Conservation (phyloP, 2,329 filamentous ascomycete species). For the Arthrobotrys musiformis region DNA sequence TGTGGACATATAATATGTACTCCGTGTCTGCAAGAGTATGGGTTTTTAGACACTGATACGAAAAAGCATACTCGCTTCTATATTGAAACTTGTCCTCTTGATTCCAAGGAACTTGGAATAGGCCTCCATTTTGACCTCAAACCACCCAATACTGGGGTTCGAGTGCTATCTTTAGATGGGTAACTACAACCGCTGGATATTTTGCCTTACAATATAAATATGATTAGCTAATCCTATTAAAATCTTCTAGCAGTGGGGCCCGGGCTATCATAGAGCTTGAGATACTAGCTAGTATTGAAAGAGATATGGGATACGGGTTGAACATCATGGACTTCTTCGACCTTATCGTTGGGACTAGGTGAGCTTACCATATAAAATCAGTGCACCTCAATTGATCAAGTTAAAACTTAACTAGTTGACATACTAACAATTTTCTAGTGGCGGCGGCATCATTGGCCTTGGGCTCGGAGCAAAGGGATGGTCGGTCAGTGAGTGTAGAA, state of each 20-base stretch:
- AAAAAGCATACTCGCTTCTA: neutral
- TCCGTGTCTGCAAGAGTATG: neutral
- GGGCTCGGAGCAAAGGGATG: too few relatives aligned
- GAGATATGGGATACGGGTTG: neutral
- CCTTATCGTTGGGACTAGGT: neutral
- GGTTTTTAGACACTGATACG: neutral
- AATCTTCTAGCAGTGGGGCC: neutral
- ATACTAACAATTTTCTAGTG: too few relatives aligned
- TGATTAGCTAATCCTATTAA: neutral
- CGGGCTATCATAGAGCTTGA: neutral
- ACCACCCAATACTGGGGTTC: neutral
- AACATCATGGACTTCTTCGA: neutral
- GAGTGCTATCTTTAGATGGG: neutral
- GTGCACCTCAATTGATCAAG: too few relatives aligned
- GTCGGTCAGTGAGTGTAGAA: too few relatives aligned
- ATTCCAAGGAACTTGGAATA: neutral
- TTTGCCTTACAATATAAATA: neutral
- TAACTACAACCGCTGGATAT: neutral
- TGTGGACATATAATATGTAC: conserved; percentile 12
- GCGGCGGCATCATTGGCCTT: too few relatives aligned
- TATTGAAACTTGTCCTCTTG: neutral
- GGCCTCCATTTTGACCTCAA: neutral
- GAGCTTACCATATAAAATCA: too few relatives aligned
- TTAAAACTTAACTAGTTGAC: too few relatives aligned
- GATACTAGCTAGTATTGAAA: neutral